A percentile compares a stretch with the other conserved stretches of the same genome.
Evolutionary conservation across 225 moss, liverwort and hornwort genomes (phyloP).

Genomic region (Rhytidiadelphus loreus): DNA sequence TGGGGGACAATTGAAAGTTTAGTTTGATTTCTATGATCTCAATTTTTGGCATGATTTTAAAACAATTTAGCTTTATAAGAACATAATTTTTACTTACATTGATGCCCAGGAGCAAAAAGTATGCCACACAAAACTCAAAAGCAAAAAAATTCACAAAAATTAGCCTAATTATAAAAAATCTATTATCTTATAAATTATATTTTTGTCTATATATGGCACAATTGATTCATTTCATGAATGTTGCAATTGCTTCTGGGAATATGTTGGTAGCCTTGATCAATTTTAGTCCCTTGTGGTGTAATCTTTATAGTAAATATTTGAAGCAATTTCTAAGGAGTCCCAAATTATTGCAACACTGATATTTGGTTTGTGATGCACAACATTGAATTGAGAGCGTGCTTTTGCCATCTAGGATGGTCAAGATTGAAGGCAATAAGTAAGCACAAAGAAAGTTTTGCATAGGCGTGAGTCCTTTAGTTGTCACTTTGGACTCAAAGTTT

Average conservation of each 20-base stretch:
- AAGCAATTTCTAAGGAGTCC: not conserved
- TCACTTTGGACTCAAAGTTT: not conserved
- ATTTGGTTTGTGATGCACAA: not conserved
- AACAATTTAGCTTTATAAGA: too few relatives aligned
- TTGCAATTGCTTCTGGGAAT: not conserved
- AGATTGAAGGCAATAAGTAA: not conserved
- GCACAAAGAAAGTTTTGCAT: rapidly evolving
- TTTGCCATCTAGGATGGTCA: rapidly evolving
- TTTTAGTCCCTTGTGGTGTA: rapidly evolving
- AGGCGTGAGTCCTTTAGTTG: not conserved
- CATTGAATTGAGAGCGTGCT: not conserved
- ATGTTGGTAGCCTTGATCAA: too few relatives aligned
- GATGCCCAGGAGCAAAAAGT: not conserved
- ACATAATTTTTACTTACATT: not conserved
- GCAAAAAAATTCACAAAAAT: not conserved
- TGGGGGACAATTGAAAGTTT: too few relatives aligned
- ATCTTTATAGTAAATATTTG: not conserved
- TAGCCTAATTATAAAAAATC: too few relatives aligned
- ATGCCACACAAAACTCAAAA: not conserved
- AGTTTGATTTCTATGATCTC: too few relatives aligned
- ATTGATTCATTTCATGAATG: not conserved
- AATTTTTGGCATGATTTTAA: too few relatives aligned
- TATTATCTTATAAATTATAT: not conserved
- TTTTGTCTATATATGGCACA: rapidly evolving
- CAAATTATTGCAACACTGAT: not conserved